These are phyloP conservation scores for Pythium dissimile DNA, from an alignment of 352 stramenopile genomes.

Conservation along the genomic window DNA sequence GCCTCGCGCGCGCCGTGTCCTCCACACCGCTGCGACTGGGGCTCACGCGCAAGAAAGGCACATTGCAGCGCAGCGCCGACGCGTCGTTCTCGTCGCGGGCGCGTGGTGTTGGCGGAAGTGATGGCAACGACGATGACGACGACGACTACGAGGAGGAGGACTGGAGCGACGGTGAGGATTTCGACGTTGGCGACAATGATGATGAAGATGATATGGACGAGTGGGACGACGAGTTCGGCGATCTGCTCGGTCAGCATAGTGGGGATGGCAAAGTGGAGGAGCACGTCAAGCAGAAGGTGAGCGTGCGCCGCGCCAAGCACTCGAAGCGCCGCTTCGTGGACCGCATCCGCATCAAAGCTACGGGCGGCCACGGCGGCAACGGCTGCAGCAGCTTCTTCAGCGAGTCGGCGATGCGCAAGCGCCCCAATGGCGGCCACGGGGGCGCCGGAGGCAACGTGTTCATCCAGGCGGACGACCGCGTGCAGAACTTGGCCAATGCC, in stretches of 20 bases:
- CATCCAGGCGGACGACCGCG: constrained; percentile 62
- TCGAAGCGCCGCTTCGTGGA: constrained; percentile 90
- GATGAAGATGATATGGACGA: constrained; percentile 37
- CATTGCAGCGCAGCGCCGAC: constrained; percentile 16
- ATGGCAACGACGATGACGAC: constrained; percentile 21
- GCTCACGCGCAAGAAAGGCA: constrained; percentile 15
- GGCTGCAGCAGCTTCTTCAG: constrained; percentile 86
- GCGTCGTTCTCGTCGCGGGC: constrained; percentile 28
- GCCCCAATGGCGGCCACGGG: constrained; percentile 81
- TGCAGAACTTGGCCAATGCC: constrained; percentile 82
- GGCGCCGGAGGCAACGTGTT: constrained; percentile 79
- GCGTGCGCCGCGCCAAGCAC: constrained; percentile 76
- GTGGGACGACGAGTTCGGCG: constrained; percentile 28
- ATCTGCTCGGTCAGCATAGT: constrained; percentile 12
- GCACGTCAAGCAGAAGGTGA: constrained; percentile 86
- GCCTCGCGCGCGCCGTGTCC: constrained; percentile 46
- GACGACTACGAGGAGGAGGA: constrained; percentile 37
- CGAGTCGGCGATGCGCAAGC: constrained; percentile 59
- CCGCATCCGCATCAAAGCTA: constrained; percentile 87
- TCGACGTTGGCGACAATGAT: constrained; percentile 39
- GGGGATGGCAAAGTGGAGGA: constrained; percentile 52
- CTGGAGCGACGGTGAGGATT: constrained; percentile 23
- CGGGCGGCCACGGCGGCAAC: constrained; percentile 84
- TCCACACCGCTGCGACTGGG: constrained; percentile 36
- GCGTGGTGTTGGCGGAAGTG: constrained; percentile 29